Evolutionary conservation across 2,329 filamentous ascomycete species (phyloP).

Genomic region (Scedosporium apiospermum): DNA sequence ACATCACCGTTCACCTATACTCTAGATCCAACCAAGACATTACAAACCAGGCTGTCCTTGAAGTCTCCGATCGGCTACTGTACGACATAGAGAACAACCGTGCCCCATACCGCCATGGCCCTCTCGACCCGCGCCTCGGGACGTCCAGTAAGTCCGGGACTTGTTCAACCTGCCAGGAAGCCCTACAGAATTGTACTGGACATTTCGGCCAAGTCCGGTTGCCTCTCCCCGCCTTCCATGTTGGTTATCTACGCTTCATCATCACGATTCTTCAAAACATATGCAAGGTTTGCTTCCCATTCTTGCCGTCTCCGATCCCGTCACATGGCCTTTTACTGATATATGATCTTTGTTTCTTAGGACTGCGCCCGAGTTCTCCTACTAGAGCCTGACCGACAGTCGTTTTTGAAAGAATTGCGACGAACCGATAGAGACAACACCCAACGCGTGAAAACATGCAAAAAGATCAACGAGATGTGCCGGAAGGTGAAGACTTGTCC

Average conservation of each 20-base stretch:
- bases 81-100: slow-evolving; percentile 82
- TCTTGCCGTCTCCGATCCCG: slow-evolving; percentile 2
- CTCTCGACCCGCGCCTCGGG: slow-evolving; percentile 79
- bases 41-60: slow-evolving; percentile 86
- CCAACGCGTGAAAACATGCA: slow-evolving; percentile 71
- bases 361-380: slow-evolving; percentile 80
- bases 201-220: slow-evolving; percentile 93
- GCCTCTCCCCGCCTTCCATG: slow-evolving; percentile 86
- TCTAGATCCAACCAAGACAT: slow-evolving; percentile 82
- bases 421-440: slow-evolving; percentile 79
- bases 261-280: slow-evolving; percentile 89
- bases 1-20: neutral
- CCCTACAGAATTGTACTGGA: slow-evolving; percentile 77
- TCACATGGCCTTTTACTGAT: neutral
- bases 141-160: slow-evolving; percentile 74
- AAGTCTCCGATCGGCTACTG: slow-evolving; percentile 87
- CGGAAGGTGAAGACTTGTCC: slow-evolving; percentile 77
- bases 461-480: slow-evolving; percentile 82
- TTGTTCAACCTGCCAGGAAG: slow-evolving; percentile 77
- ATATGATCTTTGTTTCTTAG: slow-evolving; percentile 18
- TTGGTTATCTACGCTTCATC: slow-evolving; percentile 90
- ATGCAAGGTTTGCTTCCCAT: slow-evolving; percentile 54
- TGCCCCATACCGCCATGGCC: slow-evolving; percentile 69
- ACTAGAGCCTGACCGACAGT: slow-evolving; percentile 66
- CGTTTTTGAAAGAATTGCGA: slow-evolving; percentile 71